These are phyloP conservation scores for Scenedesmus sp. DNA, from an alignment of 163 green algal species.

Conservation along the genomic window DNA sequence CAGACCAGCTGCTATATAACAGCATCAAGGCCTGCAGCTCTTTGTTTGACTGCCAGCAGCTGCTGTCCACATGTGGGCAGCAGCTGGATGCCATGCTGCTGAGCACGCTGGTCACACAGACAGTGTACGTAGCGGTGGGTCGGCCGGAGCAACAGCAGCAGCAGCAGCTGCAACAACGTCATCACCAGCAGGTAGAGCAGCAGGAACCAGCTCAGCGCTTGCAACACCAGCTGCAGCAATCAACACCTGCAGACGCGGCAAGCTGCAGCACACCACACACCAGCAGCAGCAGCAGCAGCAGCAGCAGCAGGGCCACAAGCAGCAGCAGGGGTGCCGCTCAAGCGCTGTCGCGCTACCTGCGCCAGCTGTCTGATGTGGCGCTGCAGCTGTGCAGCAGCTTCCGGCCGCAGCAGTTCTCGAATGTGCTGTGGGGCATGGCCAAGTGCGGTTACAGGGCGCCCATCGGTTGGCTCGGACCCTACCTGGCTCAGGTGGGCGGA, in stretches of 20 bases:
- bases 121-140: conserved; percentile 14
- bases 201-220: not conserved
- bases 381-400: conserved; percentile 21
- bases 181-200: not conserved
- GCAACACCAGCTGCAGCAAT: not conserved
- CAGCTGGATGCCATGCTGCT: conserved; percentile 49
- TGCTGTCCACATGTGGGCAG: not conserved
- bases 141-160: not conserved
- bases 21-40: conserved; percentile 38
- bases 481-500: not conserved
- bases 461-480: not conserved
- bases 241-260: not conserved
- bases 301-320: not conserved
- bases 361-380: not conserved
- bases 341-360: conserved; percentile 9
- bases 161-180: not conserved
- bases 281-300: conserved; percentile 20
- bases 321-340: not conserved
- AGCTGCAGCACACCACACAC: not conserved
- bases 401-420: conserved; percentile 43
- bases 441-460: not conserved
- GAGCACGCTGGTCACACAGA: conserved; percentile 39
- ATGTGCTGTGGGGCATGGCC: conserved; percentile 4
- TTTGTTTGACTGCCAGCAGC: conserved; percentile 30
- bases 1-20: conserved; percentile 20